A percentile compares a stretch with the other conserved stretches of the same genome.
phyloP scores from a whole-genome alignment of 2,329 filamentous ascomycete genomes.

The Trichoderma afroharzianum region DNA sequence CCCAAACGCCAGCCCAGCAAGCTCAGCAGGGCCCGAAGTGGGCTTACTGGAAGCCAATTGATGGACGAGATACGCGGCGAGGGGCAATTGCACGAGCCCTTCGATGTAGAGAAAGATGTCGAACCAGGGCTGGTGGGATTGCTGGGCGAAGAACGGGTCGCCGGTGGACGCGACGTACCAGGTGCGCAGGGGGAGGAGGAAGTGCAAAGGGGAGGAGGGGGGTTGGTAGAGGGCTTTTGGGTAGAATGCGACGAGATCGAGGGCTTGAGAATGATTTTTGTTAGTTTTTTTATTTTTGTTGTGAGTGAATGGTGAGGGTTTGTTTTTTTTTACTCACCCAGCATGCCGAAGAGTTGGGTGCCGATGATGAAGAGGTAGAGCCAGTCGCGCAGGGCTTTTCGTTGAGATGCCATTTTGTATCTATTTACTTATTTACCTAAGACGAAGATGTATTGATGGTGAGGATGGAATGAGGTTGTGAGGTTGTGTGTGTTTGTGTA shows the following conservation, averaged over 20 bases:
- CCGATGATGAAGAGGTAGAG: slow-evolving; percentile 34
- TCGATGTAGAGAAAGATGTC: slow-evolving; percentile 49
- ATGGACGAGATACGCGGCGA: slow-evolving; percentile 45
- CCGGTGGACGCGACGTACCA: slow-evolving; percentile 48
- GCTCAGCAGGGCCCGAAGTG: slow-evolving; percentile 41
- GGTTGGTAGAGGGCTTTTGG: slow-evolving; percentile 43
- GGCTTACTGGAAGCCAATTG: slow-evolving; percentile 34
- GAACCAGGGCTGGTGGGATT: slow-evolving; percentile 46
- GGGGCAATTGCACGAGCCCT: slow-evolving; percentile 48
- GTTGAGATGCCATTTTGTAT: slow-evolving; percentile 3
- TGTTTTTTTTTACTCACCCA: slow-evolving; percentile 26
- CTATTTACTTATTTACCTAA: background rate
- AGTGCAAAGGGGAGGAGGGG: slow-evolving; percentile 44
- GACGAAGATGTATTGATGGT: background rate
- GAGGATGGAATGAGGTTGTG: background rate
- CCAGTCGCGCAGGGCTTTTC: slow-evolving; percentile 27
- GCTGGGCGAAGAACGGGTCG: slow-evolving; percentile 49
- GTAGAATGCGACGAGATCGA: slow-evolving; percentile 54
- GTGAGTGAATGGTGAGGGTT: background rate
- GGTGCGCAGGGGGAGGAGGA: slow-evolving; percentile 42
- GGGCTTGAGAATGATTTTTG: slow-evolving; percentile 39
- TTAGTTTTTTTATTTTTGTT: too few species aligned
- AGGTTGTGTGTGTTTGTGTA: background rate
- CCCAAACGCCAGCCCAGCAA: slow-evolving; percentile 50
- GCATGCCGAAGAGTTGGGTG: slow-evolving; percentile 35